Evolutionary conservation across 2,329 filamentous ascomycete species (phyloP).

Genomic region (Neodidymelliopsis sp.): DNA sequence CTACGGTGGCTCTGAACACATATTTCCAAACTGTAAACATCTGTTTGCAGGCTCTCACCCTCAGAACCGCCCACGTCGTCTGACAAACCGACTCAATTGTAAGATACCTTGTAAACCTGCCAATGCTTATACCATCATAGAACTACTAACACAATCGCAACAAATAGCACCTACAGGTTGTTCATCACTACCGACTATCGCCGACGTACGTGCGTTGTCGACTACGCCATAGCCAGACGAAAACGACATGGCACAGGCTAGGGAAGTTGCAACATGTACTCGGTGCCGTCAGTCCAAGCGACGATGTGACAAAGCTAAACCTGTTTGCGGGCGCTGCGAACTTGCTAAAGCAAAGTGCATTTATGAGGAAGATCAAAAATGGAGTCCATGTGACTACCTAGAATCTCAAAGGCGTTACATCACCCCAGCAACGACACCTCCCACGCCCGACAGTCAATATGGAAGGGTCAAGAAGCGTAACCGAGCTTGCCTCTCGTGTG

Average conservation of each 20-base stretch:
- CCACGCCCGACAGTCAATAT: not conserved
- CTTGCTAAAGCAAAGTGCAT: constrained; percentile 17
- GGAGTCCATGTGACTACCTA: not conserved
- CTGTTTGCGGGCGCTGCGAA: constrained; percentile 22
- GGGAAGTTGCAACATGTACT: constrained; percentile 22
- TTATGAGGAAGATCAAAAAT: constrained; percentile 1
- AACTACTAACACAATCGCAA: too few relatives aligned
- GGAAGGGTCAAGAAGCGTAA: constrained; percentile 18
- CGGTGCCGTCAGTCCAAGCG: constrained; percentile 29
- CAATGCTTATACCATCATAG: too few relatives aligned
- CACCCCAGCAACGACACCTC: not conserved
- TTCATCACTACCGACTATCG: too few relatives aligned
- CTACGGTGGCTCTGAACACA: too few relatives aligned
- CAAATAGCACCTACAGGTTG: too few relatives aligned
- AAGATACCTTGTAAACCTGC: too few relatives aligned
- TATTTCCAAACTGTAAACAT: too few relatives aligned
- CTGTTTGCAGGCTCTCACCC: too few relatives aligned
- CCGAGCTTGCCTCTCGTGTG: constrained; percentile 30
- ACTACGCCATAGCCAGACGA: too few relatives aligned
- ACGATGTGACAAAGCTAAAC: constrained; percentile 27
- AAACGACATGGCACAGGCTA: constrained; percentile 12
- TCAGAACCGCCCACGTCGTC: too few relatives aligned
- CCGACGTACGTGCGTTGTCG: not conserved
- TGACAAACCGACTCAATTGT: too few relatives aligned
- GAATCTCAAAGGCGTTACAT: not conserved